Evolutionary conservation across 2,329 filamentous ascomycete genomes (phyloP).

Genomic region (Sporothrix curviconia): DNA sequence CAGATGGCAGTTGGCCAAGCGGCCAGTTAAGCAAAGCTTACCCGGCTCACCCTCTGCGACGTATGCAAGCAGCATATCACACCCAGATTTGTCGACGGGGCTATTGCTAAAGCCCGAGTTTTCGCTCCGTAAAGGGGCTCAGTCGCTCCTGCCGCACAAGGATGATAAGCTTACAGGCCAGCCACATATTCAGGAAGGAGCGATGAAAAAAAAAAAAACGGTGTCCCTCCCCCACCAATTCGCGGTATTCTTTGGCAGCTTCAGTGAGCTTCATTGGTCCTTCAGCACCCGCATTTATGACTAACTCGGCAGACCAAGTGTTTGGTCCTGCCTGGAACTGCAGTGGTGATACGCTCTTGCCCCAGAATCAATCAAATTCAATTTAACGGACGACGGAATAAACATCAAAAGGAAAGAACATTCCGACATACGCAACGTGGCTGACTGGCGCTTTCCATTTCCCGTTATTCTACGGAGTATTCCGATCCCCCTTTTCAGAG

Average conservation of each 20-base stretch:
- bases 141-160: background rate
- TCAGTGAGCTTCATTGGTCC: background rate
- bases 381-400: background rate
- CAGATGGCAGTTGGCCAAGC: no score
- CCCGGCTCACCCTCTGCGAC: background rate
- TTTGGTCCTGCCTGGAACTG: background rate
- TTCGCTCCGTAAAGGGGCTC: no score
- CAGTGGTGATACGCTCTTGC: background rate
- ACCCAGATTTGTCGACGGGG: background rate
- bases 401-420: background rate
- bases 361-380: background rate
- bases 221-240: conserved; percentile 6
- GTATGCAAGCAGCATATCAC: no score
- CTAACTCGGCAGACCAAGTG: background rate
- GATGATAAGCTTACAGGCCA: background rate
- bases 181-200: background rate
- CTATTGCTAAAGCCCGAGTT: background rate
- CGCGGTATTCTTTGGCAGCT: background rate
- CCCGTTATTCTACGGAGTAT: background rate
- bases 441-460: background rate
- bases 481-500: background rate
- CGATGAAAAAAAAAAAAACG: background rate
- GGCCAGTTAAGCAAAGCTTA: background rate
- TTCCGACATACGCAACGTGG: background rate
- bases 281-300: background rate